These are phyloP conservation scores for Blastomyces gilchristii DNA, from an alignment of 2,329 filamentous ascomycete species.

Conservation along the genomic window DNA sequence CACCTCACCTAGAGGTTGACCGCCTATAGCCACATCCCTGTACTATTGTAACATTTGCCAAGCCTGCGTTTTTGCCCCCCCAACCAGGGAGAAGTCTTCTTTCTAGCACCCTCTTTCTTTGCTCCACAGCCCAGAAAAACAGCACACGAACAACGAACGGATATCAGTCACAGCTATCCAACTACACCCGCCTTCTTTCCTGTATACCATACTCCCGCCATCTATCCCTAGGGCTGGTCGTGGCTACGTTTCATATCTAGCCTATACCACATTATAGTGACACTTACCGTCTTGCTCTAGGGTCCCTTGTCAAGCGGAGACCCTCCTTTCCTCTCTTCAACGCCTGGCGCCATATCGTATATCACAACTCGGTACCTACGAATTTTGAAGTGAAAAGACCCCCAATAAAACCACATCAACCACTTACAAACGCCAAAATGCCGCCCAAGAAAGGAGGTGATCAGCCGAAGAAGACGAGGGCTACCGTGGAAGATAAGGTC, in stretches of 20 bases:
- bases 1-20: not conserved
- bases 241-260: not conserved
- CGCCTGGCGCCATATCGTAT: not conserved
- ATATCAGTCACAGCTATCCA: too few relatives aligned
- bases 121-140: not conserved
- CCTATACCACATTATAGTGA: not conserved
- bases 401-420: not conserved
- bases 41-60: not conserved
- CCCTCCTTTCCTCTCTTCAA: not conserved
- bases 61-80: not conserved
- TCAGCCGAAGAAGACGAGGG: conserved; percentile 40
- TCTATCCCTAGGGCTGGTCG: not conserved
- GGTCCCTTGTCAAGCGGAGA: not conserved
- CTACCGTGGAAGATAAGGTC: conserved; percentile 67
- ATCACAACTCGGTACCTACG: not conserved
- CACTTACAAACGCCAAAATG: conserved; percentile 31
- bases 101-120: conserved; percentile 6
- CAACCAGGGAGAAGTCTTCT: not conserved
- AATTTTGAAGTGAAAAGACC: not conserved
- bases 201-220: not conserved
- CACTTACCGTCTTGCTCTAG: not conserved
- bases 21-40: not conserved
- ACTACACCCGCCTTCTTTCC: not conserved
- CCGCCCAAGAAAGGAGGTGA: conserved; percentile 37
- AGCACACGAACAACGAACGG: not conserved